phyloP scores from a whole-genome alignment of 176 grass and related monocot genomes.

The Oryza brachyantha region DNA sequence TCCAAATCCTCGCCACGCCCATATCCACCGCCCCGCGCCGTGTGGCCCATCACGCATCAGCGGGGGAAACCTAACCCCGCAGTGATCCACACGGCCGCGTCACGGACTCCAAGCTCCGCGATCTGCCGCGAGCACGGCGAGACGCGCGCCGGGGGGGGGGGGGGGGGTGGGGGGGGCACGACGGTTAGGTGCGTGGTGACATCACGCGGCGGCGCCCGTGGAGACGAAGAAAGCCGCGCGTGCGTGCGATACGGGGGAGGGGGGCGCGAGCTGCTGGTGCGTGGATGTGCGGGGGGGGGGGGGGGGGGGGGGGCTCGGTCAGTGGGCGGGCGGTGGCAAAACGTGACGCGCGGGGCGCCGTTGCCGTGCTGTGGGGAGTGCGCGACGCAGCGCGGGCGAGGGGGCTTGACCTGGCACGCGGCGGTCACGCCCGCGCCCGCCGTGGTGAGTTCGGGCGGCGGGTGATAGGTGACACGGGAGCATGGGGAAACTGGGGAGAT shows the following conservation, averaged over 20 bases:
- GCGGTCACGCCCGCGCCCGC: too few species aligned
- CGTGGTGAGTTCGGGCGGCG: too few species aligned
- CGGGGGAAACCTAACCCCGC: slow-evolving; percentile 10
- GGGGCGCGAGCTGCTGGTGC: too few species aligned
- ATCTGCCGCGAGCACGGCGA: background rate
- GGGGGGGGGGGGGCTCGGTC: background rate
- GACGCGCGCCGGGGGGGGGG: too few species aligned
- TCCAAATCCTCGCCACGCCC: background rate
- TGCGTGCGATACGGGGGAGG: background rate
- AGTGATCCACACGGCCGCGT: background rate
- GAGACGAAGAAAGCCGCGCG: background rate
- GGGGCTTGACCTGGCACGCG: too few species aligned
- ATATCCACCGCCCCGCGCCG: background rate
- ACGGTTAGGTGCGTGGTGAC: too few species aligned
- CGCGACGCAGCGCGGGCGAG: background rate
- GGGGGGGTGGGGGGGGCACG: too few species aligned
- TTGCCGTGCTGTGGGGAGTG: too few species aligned
- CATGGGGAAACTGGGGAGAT: background rate
- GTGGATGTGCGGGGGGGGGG: too few species aligned
- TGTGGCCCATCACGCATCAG: background rate
- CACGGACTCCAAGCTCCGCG: background rate
- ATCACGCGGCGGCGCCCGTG: background rate
- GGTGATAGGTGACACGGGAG: background rate
- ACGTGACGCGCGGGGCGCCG: too few species aligned
- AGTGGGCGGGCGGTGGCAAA: background rate